Conservation (phyloP, 2,329 filamentous ascomycete genomes). For the Corniculantispora saksenae region DNA sequence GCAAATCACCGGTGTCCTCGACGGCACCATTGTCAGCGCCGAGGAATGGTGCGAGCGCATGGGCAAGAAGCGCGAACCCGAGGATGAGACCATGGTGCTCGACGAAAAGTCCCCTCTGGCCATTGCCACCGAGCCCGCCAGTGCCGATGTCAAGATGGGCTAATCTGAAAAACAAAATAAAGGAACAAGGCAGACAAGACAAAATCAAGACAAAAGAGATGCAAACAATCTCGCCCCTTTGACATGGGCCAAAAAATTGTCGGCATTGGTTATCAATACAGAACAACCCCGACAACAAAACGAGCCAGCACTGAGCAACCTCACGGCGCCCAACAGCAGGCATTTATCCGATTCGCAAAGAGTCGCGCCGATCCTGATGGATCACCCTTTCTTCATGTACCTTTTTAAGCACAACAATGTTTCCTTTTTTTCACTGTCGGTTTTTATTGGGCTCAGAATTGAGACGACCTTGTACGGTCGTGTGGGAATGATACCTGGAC, state of each 20-base stretch:
- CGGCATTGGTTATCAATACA: background rate
- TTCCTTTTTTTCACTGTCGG: background rate
- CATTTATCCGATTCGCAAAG: background rate
- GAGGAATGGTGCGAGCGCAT: slow-evolving; percentile 88
- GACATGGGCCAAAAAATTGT: background rate
- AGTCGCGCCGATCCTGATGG: slow-evolving; percentile 13
- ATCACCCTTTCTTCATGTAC: slow-evolving; percentile 12
- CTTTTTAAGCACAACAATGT: background rate
- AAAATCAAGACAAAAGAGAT: background rate
- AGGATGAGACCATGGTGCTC: slow-evolving; percentile 20
- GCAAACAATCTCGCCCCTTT: background rate
- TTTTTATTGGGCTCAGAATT: background rate
- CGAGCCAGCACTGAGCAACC: background rate
- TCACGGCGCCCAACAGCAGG: background rate
- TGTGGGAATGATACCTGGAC: slow-evolving; percentile 17
- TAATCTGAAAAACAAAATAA: slow-evolving; percentile 6
- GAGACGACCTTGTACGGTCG: background rate
- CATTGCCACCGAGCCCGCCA: slow-evolving; percentile 27
- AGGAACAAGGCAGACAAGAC: background rate
- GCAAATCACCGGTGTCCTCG: slow-evolving; percentile 84
- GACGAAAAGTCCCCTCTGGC: slow-evolving; percentile 28
- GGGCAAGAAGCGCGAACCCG: slow-evolving; percentile 45
- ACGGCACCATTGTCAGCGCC: slow-evolving; percentile 85
- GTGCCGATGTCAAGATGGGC: slow-evolving; percentile 32
- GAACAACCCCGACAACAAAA: background rate